Evolutionary conservation across 1,284 basidiomycete genomes (phyloP).

Genomic region (Peniophora sp.): DNA sequence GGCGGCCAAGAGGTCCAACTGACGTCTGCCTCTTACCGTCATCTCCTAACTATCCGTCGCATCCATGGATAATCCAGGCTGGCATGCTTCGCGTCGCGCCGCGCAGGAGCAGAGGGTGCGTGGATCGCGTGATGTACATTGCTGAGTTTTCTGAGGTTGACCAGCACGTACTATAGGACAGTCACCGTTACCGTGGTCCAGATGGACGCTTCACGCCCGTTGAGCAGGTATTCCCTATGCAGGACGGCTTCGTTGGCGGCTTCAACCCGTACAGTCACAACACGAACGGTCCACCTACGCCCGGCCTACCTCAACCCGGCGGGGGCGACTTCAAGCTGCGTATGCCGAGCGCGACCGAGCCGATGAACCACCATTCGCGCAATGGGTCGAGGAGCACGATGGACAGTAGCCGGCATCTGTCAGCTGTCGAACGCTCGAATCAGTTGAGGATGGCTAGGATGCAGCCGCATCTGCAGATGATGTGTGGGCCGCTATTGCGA

Average conservation of each 20-base stretch:
- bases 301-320: conserved; percentile 26
- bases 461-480: conserved; percentile 68
- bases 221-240: conserved; percentile 51
- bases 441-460: conserved; percentile 50
- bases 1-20: no score
- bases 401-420: conserved; percentile 27
- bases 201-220: conserved; percentile 46
- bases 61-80: conserved; percentile 62
- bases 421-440: conserved; percentile 57
- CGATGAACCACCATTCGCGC: not conserved
- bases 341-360: conserved; percentile 13
- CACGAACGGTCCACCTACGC: conserved; percentile 12
- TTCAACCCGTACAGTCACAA: conserved; percentile 19
- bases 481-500: conserved; percentile 83
- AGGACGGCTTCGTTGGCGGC: conserved; percentile 49
- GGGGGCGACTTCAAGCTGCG: conserved; percentile 23
- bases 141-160: conserved; percentile 3
- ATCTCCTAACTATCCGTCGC: not conserved
- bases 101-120: conserved; percentile 17
- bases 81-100: conserved; percentile 45
- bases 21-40: not conserved
- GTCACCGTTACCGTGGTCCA: conserved; percentile 32
- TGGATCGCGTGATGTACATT: not conserved
- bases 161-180: conserved; percentile 25
- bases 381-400: not conserved